A percentile compares a stretch with the other conserved stretches of the same genome.
These are phyloP conservation scores for Debaryomyces udenii DNA, from an alignment of 1,139 yeast genomes.

Conservation along the genomic window DNA sequence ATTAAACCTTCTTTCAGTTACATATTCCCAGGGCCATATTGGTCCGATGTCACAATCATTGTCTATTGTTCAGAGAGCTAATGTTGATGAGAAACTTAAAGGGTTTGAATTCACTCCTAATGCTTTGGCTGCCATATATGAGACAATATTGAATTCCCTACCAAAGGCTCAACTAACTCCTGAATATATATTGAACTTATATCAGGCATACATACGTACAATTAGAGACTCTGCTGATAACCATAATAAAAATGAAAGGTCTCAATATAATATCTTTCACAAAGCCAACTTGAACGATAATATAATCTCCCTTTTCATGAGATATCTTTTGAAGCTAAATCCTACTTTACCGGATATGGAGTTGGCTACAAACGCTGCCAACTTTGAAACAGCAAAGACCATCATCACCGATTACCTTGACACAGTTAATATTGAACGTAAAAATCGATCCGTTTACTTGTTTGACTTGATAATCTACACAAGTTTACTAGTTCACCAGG, in stretches of 20 bases:
- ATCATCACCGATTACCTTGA: constrained; percentile 29
- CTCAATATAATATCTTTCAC: constrained; percentile 9
- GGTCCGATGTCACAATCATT: constrained; percentile 6
- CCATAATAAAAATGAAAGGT: background rate
- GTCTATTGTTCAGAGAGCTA: constrained; percentile 29
- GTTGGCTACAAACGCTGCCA: constrained; percentile 20
- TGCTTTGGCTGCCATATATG: constrained; percentile 32
- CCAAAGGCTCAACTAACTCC: constrained; percentile 19
- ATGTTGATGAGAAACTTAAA: constrained; percentile 32
- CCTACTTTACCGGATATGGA: constrained; percentile 26
- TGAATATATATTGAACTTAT: constrained; percentile 22
- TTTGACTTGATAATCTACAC: constrained; percentile 36
- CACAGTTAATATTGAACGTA: constrained; percentile 16
- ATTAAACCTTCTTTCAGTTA: constrained; percentile 22
- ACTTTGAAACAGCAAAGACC: constrained; percentile 34
- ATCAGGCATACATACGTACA: constrained; percentile 23
- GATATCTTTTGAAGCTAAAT: constrained; percentile 28
- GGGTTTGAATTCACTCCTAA: constrained; percentile 28
- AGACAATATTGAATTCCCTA: constrained; percentile 24
- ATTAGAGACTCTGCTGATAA: constrained; percentile 5
- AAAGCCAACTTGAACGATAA: constrained; percentile 24
- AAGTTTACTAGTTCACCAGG: constrained; percentile 34
- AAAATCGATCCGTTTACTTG: constrained; percentile 24
- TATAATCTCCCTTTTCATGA: constrained; percentile 34
- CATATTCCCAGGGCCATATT: constrained; percentile 2